These are phyloP conservation scores for Scheffersomyces ergatensis DNA, from an alignment of 805 yeast species.

Conservation along the genomic window DNA sequence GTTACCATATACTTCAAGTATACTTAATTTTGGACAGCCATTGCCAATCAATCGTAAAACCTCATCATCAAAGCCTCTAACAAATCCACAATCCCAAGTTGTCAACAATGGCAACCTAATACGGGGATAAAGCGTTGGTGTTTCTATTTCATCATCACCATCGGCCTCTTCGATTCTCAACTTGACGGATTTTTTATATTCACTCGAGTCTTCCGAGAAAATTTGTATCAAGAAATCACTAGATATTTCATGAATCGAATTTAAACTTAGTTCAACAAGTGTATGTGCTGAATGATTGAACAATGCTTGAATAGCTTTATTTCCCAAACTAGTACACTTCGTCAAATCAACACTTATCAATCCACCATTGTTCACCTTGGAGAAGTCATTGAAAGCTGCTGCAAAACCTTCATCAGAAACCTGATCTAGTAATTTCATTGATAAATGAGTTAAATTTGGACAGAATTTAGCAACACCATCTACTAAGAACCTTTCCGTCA, in stretches of 20 bases:
- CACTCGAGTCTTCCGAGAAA: constrained; percentile 34
- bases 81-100: constrained; percentile 75
- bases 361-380: constrained; percentile 47
- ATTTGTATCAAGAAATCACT: constrained; percentile 46
- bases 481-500: constrained; percentile 62
- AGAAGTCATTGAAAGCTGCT: constrained; percentile 57
- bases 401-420: constrained; percentile 68
- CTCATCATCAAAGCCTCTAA: constrained; percentile 69
- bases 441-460: constrained; percentile 52
- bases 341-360: constrained; percentile 58
- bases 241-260: constrained; percentile 64
- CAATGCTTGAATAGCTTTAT: constrained; percentile 58
- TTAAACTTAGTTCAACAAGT: constrained; percentile 66
- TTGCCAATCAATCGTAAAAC: constrained; percentile 56
- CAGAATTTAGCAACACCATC: constrained; percentile 63
- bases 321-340: constrained; percentile 66
- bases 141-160: constrained; percentile 6
- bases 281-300: constrained; percentile 63
- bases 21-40: constrained; percentile 58
- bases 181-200: constrained; percentile 6
- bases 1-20: constrained; percentile 80
- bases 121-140: constrained; percentile 12
- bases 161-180: too few relatives aligned
- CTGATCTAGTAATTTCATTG: constrained; percentile 58
- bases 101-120: constrained; percentile 56